phyloP scores from a whole-genome alignment of 2,329 filamentous ascomycete species.

The Apiospora marii region DNA sequence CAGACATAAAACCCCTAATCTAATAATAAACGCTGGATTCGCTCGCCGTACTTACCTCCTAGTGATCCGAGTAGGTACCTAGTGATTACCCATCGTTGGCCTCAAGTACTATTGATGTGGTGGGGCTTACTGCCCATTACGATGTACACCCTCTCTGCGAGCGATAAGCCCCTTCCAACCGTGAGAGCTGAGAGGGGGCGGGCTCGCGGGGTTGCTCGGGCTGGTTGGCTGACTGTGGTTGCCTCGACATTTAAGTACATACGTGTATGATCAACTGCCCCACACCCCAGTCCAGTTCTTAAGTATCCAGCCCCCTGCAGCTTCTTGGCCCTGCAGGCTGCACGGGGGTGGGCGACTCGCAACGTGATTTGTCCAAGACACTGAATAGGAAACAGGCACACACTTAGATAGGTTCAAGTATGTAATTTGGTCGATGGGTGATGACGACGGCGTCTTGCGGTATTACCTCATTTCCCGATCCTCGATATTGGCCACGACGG shows the following conservation, averaged over 20 bases:
- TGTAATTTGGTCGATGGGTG: constrained; percentile 9
- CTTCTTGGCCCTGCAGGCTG: constrained; percentile 4
- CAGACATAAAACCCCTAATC: background rate
- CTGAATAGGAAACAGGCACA: constrained; percentile 18
- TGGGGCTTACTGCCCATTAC: background rate
- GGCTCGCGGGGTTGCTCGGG: background rate
- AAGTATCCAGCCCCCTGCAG: constrained; percentile 5
- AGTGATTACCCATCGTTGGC: background rate
- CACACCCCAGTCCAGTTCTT: background rate
- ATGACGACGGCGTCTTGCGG: constrained; percentile 6
- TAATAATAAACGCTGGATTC: constrained; percentile 13
- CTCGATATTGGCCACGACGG: constrained; percentile 9
- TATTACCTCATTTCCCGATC: constrained; percentile 17
- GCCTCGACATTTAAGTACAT: background rate
- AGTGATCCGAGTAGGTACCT: background rate
- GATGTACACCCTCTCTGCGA: background rate
- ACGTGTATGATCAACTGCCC: constrained; percentile 10
- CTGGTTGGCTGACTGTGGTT: background rate
- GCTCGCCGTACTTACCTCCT: background rate
- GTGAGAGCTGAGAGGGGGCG: background rate
- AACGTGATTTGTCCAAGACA: constrained; percentile 1
- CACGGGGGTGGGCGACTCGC: background rate
- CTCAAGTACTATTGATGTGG: background rate
- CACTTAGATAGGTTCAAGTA: background rate
- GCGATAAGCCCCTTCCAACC: constrained; percentile 10